A percentile compares a stretch with the other conserved stretches of the same genome.
phyloP scores from a whole-genome alignment of 139 green algal species.

The Closterium sp. region DNA sequence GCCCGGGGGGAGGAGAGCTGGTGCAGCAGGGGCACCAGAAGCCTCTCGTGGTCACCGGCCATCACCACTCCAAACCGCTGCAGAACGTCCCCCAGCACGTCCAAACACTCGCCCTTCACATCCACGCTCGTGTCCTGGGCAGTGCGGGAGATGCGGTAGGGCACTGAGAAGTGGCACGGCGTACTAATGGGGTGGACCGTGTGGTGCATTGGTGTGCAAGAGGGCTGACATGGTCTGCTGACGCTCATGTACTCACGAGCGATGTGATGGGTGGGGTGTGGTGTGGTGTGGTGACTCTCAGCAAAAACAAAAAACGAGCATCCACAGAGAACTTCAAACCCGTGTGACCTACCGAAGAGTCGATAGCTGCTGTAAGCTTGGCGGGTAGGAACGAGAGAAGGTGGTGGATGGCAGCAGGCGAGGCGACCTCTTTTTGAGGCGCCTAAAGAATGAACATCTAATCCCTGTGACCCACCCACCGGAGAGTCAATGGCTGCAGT shows the following conservation, averaged over 20 bases:
- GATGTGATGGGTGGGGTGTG: background rate
- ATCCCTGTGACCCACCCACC: background rate
- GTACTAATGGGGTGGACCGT: too few species aligned
- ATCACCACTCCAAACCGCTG: slow-evolving; percentile 66
- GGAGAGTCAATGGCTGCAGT: slow-evolving; percentile 28
- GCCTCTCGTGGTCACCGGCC: slow-evolving; percentile 50
- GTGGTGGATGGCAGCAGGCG: background rate
- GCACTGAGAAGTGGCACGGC: too few species aligned
- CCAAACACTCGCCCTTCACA: slow-evolving; percentile 64
- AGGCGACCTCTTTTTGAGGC: slow-evolving; percentile 57
- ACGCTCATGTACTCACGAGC: too few species aligned
- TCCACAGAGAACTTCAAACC: too few species aligned
- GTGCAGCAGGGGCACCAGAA: slow-evolving; percentile 65
- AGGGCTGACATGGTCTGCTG: too few species aligned
- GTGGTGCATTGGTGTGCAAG: too few species aligned
- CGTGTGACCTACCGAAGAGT: too few species aligned
- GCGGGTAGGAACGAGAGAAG: slow-evolving; percentile 23
- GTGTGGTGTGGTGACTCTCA: background rate
- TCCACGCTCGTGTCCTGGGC: slow-evolving; percentile 46
- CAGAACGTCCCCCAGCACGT: slow-evolving; percentile 74
- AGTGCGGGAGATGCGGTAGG: background rate
- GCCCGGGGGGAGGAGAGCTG: slow-evolving; percentile 65
- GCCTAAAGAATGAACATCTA: slow-evolving; percentile 65
- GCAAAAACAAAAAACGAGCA: too few species aligned
- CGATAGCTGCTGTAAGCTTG: slow-evolving; percentile 32